Evolutionary conservation across 441 rosid genomes (phyloP).

Genomic region (Iberis amara): DNA sequence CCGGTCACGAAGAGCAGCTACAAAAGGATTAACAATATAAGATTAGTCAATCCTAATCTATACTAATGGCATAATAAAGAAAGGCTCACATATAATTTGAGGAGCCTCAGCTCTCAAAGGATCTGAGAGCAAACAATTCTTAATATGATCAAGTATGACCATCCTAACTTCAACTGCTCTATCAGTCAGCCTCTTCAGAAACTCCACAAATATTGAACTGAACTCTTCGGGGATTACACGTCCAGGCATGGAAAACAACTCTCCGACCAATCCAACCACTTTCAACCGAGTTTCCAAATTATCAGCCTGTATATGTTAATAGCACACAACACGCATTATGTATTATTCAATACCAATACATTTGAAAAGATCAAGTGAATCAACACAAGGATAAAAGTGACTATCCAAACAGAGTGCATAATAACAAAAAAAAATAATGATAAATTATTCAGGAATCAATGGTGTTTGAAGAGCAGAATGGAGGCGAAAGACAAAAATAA

Average conservation of each 20-base stretch:
- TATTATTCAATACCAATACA: conserved; percentile 12
- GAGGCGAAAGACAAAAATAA: conserved; percentile 15
- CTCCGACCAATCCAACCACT: conserved; percentile 89
- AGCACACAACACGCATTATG: not conserved
- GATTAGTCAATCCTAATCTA: conserved; percentile 7
- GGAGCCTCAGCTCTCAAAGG: conserved; percentile 78
- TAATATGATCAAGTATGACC: conserved; percentile 87
- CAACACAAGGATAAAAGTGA: not conserved
- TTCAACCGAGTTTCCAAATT: conserved; percentile 81
- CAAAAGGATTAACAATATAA: conserved; percentile 23
- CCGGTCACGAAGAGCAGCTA: conserved; percentile 97
- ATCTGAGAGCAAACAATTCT: conserved; percentile 70
- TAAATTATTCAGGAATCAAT: not conserved
- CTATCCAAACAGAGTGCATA: conserved; percentile 11
- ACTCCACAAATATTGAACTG: conserved; percentile 84
- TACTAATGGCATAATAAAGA: conserved; percentile 25
- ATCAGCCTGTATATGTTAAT: conserved; percentile 65
- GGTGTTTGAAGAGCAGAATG: conserved; percentile 4
- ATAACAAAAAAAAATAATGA: not conserved
- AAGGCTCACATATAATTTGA: conserved; percentile 68
- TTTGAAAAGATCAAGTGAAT: conserved; percentile 6
- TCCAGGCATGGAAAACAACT: conserved; percentile 78
- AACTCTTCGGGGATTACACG: conserved; percentile 58
- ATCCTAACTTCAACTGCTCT: conserved; percentile 84
- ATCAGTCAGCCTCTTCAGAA: conserved; percentile 93